Conservation (phyloP, 2,329 filamentous ascomycete species). For the Epichloe festucae region DNA sequence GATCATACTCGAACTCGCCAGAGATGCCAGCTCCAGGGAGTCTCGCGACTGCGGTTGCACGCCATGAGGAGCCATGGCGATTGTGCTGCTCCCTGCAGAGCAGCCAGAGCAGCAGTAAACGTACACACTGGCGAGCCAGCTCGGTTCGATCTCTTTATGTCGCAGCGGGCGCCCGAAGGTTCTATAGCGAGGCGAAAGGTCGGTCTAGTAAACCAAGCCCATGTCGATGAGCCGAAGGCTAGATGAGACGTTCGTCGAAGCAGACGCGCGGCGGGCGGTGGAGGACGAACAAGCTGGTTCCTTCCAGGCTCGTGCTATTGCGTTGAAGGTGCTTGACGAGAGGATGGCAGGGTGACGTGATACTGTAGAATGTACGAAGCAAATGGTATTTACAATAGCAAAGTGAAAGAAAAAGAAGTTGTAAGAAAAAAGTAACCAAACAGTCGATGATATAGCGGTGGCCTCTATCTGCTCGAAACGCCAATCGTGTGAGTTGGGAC, state of each 20-base stretch:
- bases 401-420: neutral
- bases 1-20: slow-evolving; percentile 63
- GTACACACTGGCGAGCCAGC: neutral
- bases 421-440: neutral
- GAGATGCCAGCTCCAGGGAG: slow-evolving; percentile 89
- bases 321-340: neutral
- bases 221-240: slow-evolving; percentile 11
- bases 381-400: neutral
- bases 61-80: slow-evolving; percentile 26
- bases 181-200: neutral
- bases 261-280: neutral
- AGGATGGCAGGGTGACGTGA: neutral
- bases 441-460: neutral
- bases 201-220: slow-evolving; percentile 12
- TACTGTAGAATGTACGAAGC: neutral
- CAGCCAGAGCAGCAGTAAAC: neutral
- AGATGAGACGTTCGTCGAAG: neutral
- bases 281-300: neutral
- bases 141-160: neutral
- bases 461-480: neutral
- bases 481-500: neutral
- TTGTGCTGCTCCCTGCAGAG: slow-evolving; percentile 6
- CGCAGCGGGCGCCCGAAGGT: neutral
- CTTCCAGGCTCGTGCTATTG: neutral
- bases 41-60: slow-evolving; percentile 52